Evolutionary conservation across 179 eudicot species (phyloP), one percentile per base, ranked within the genome.

Genomic region (Sideroxylon spinosum): DNA sequence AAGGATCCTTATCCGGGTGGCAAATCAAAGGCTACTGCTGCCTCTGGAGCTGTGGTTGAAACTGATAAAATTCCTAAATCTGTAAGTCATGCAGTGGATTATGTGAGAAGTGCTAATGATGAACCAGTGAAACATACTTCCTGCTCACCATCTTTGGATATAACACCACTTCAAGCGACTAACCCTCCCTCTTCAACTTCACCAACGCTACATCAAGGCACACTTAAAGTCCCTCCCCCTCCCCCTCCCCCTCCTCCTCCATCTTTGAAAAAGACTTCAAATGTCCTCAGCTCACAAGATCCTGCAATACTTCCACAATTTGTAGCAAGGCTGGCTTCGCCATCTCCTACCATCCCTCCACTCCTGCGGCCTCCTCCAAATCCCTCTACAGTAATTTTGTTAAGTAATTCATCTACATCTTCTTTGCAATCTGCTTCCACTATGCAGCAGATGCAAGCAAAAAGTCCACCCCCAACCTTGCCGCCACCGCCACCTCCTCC

Each of bases 1-100:
- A 89, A 91, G 78, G 92, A 93, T 76, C 49, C 90, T 79, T 67
- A 62, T 53, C 46, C 78, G 14, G 81, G 69, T 82, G 85, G 85
- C 7, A 92, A 89, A 83, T 53, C 74, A 17, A 90, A 84, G 87
- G 74, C 84, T 73, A 79, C 19, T 65, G 82, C 75, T 70, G 68
- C 70, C 56, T 80, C 78, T 82, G 87, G 85, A 70, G 28, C 37
- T 71, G 74, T 52, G 71, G 75, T 78, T 73, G 82, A 79, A 50
- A 76, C 60, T 81, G 76, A 74, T 60, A 82, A 71, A 44, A 76
- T 73, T 37, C 78, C 79, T 50, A 79, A 78, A 71, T 75, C 76
- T 46, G 26, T 9, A 50, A 76, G 32, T 74, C 49, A 60, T 83
- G 60, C 59, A n/a, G 75, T 73, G 44, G 71, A 49, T 57, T 17